These are phyloP conservation scores for Elsinoe ampelina DNA, from an alignment of 2,329 filamentous ascomycete species.

Conservation along the genomic window DNA sequence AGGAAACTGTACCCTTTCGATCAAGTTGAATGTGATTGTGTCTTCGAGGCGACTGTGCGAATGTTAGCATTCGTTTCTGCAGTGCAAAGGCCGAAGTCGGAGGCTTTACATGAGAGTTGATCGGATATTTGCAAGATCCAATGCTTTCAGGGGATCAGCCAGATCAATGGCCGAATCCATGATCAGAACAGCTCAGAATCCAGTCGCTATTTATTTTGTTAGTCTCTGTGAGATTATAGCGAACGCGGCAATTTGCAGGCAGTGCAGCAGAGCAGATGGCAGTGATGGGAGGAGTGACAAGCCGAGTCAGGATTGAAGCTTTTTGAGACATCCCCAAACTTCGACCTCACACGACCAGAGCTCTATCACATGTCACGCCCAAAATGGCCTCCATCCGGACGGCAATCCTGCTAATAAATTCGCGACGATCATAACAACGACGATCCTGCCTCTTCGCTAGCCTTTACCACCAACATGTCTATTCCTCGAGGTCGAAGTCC, in stretches of 20 bases:
- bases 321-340: slow-evolving; percentile 9
- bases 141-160: slow-evolving; percentile 69
- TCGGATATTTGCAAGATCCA: slow-evolving; percentile 85
- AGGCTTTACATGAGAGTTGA: slow-evolving; percentile 35
- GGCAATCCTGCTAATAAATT: background rate
- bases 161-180: slow-evolving; percentile 93
- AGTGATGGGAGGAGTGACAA: slow-evolving; percentile 1
- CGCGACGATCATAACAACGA: background rate
- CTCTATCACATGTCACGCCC: background rate
- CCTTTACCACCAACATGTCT: slow-evolving; percentile 1
- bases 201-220: too few species aligned
- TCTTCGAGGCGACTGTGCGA: slow-evolving; percentile 77
- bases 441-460: background rate
- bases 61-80: slow-evolving; percentile 58
- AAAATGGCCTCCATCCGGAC: background rate
- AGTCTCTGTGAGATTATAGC: too few species aligned
- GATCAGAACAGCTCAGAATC: slow-evolving; percentile 14
- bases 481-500: slow-evolving; percentile 13
- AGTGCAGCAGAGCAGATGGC: background rate
- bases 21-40: slow-evolving; percentile 93
- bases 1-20: slow-evolving; percentile 96
- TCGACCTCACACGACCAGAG: slow-evolving; percentile 3
- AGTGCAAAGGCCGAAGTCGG: background rate
- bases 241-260: background rate
- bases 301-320: slow-evolving; percentile 9